Evolutionary conservation across 495 filamentous ascomycete genomes (phyloP), one percentile per base, ranked within the genome.

Genomic region (Penicillium antarcticum): DNA sequence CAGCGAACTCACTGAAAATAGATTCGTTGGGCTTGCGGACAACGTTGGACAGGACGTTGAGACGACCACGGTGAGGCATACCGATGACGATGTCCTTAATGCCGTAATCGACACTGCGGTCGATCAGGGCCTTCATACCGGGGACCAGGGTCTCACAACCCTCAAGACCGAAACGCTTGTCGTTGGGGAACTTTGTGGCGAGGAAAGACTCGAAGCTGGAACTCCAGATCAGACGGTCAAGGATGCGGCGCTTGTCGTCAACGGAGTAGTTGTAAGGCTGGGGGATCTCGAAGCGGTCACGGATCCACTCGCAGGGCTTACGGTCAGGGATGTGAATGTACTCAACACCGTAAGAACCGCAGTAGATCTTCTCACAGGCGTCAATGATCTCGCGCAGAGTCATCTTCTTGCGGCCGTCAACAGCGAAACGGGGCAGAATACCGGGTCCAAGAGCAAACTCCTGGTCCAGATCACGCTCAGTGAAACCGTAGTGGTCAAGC

Each of bases 61-160:
- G 85, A 77, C 94, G 91, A 61, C 94, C 94, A 81, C 94, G 91
- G 75, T 98, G 94, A 52, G 94, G 94, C 94, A 97, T 98, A 64
- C 94, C 94, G 67, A 98, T 97, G 57, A 97, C 86, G 57, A 98
- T 97, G 62, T 98, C 94, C 76, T 97, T 97, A 58, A 98, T 85
- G 50, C 94, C 94, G 59, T 96, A 96, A 67, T 98, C 94, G 54
- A 98, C 94, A 62, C 91, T 96, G 58, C 94, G 87, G 70, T 98
- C 94, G 45, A 98, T 98, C 46, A 98, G 77, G 40, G 92, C 94
- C 80, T 98, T 98, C 94, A 98, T 98, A 72, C 94, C 94, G 24
- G 94, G 94, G 16, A 98, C 94, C 50, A 98, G 80, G 31, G 88
- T 88, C 69, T 97, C 95, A 62, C 91, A 95, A 60, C 94, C 94